Percentiles rank a stretch among this genome's conserved stretches.
These are phyloP conservation scores for Leptomonas pyrrhocoris DNA, from an alignment of 208 protist species.

Conservation along the genomic window DNA sequence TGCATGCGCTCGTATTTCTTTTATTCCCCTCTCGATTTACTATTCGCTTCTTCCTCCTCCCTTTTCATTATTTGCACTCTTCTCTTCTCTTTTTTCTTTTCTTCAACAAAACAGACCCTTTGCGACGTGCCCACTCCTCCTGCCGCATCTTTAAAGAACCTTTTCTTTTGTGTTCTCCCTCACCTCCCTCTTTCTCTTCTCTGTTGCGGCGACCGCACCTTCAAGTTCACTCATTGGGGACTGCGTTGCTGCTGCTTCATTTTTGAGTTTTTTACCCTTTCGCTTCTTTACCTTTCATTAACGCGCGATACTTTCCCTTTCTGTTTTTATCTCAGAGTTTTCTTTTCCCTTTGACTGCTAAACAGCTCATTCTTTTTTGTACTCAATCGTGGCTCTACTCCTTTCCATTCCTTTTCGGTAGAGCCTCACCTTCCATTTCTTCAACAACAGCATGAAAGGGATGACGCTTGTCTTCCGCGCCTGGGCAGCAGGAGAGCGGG, in stretches of 20 bases:
- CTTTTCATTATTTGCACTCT: not conserved
- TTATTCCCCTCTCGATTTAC: not conserved
- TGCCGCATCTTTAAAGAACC: not conserved
- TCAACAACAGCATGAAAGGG: not conserved
- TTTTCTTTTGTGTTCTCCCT: not conserved
- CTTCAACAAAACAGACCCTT: not conserved
- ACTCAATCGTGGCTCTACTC: not conserved
- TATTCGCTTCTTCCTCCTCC: not conserved
- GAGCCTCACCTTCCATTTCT: too few species aligned
- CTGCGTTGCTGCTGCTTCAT: too few species aligned
- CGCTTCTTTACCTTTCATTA: too few species aligned
- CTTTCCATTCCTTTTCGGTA: not conserved
- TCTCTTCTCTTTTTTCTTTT: not conserved
- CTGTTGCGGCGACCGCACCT: too few species aligned
- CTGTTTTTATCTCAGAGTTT: not conserved
- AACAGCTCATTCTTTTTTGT: too few species aligned
- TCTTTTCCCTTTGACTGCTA: too few species aligned
- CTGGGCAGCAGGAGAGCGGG: not conserved
- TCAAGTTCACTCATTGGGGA: too few species aligned
- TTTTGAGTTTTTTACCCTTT: too few species aligned
- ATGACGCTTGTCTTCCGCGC: too few species aligned
- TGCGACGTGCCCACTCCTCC: not conserved
- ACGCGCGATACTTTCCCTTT: too few species aligned
- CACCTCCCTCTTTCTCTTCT: constrained; percentile 5
- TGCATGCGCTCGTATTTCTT: too few species aligned